A percentile compares a stretch with the other conserved stretches of the same genome.
Evolutionary conservation across 2,329 filamentous ascomycete genomes (phyloP).

Genomic region (Neoascochyta sp.): DNA sequence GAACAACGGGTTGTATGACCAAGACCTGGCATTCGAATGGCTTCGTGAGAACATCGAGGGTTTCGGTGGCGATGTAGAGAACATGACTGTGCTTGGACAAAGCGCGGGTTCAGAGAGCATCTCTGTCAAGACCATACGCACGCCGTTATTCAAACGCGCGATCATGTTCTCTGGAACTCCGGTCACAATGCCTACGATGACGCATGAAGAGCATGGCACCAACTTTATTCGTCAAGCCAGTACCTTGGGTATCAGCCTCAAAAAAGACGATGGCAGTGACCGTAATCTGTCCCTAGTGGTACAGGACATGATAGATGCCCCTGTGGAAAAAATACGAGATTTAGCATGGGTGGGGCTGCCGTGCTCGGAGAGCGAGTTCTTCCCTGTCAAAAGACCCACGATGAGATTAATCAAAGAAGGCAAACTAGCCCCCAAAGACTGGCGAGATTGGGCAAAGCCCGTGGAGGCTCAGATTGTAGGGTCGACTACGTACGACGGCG

Average conservation of each 20-base stretch:
- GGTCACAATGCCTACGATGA: constrained; percentile 15
- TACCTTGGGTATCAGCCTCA: constrained; percentile 4
- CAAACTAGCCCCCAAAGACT: constrained; percentile 3
- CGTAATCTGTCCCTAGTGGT: constrained; percentile 3
- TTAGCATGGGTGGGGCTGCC: constrained; percentile 14
- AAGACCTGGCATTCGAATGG: constrained; percentile 37
- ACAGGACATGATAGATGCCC: constrained; percentile 6
- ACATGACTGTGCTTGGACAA: constrained; percentile 42
- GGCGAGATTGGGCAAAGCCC: constrained; percentile 2
- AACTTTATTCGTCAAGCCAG: constrained; percentile 10
- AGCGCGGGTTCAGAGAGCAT: constrained; percentile 42
- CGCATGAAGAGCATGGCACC: constrained; percentile 7
- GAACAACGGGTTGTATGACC: constrained; percentile 32
- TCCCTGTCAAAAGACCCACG: constrained; percentile 8
- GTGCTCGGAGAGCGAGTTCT: constrained; percentile 7
- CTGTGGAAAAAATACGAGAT: constrained; percentile 8
- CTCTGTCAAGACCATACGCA: constrained; percentile 8
- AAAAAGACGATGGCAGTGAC: neutral
- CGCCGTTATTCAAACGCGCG: constrained; percentile 13
- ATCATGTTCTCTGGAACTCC: constrained; percentile 12
- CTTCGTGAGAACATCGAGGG: constrained; percentile 30
- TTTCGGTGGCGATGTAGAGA: constrained; percentile 36
- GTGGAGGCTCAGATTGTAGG: constrained; percentile 13
- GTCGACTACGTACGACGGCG: constrained; percentile 15
- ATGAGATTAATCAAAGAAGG: constrained; percentile 4